phyloP scores from a whole-genome alignment of 257 asterid genomes.

The Solanum neorickii region DNA sequence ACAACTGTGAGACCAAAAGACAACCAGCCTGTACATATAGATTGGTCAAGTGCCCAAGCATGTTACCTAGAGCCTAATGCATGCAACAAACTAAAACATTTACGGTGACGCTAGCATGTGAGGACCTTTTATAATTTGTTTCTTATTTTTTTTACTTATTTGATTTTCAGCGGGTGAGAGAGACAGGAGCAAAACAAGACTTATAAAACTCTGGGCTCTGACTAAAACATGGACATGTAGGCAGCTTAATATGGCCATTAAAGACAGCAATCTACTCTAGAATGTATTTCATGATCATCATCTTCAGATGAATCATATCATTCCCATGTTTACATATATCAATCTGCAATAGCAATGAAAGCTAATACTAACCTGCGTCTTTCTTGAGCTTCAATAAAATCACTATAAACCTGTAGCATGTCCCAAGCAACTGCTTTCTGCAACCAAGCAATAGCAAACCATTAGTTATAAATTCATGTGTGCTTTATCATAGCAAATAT shows the following conservation, averaged over 20 bases:
- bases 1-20: neutral
- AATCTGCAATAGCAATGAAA: neutral
- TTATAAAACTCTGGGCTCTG: neutral
- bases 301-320: neutral
- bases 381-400: conserved; percentile 78
- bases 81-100: neutral
- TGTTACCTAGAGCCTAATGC: neutral
- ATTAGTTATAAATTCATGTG: neutral
- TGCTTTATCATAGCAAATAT: neutral
- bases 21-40: neutral
- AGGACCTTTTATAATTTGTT: neutral
- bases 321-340: neutral
- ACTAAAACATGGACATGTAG: neutral
- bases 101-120: neutral
- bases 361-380: conserved; percentile 51
- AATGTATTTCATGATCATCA: neutral
- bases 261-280: neutral
- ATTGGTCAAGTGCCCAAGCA: neutral
- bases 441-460: neutral
- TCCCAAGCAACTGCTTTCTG: conserved; percentile 98
- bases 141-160: neutral
- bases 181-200: neutral
- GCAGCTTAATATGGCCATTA: neutral
- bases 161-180: neutral
- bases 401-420: conserved; percentile 81